phyloP scores from a whole-genome alignment of 805 yeast species.

The Starmerella asiatica region DNA sequence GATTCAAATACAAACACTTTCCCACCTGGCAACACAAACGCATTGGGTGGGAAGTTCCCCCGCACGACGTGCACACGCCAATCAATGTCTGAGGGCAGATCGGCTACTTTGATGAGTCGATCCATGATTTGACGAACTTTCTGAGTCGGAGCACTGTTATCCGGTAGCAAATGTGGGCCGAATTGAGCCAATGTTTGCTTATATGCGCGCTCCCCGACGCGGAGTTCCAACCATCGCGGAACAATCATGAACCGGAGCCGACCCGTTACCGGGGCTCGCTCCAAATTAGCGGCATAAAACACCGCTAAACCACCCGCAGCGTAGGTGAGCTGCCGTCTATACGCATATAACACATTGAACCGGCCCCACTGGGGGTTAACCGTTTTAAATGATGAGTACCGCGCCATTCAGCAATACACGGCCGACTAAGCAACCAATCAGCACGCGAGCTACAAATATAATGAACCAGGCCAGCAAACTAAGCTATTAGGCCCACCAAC shows the following conservation, averaged over 20 bases:
- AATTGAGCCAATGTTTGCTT: conserved; percentile 45
- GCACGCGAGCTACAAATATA: no score
- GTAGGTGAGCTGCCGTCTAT: conserved; percentile 13
- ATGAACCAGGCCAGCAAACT: no score
- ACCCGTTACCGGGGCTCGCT: conserved; percentile 70
- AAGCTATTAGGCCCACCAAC: no score
- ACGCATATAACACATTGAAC: conserved; percentile 4
- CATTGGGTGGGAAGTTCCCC: conserved; percentile 74
- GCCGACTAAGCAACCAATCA: no score
- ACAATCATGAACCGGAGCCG: conserved; percentile 60
- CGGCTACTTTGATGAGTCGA: conserved; percentile 37
- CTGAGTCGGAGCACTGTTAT: conserved; percentile 42
- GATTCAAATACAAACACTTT: conserved; percentile 80
- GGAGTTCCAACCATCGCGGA: conserved; percentile 48
- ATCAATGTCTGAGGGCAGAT: conserved; percentile 20
- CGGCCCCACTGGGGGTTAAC: conserved; percentile 17
- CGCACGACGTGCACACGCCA: conserved; percentile 79
- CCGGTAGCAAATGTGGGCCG: conserved; percentile 43
- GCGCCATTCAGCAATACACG: no score
- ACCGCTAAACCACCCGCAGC: conserved; percentile 27
- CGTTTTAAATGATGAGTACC: conserved; percentile 23
- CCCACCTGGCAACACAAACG: conserved; percentile 92
- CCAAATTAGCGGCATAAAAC: conserved; percentile 41
- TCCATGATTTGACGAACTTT: conserved; percentile 51
- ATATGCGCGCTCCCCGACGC: conserved; percentile 53